Evolutionary conservation across 805 yeast species (phyloP).

Genomic region (Teunomyces stri): DNA sequence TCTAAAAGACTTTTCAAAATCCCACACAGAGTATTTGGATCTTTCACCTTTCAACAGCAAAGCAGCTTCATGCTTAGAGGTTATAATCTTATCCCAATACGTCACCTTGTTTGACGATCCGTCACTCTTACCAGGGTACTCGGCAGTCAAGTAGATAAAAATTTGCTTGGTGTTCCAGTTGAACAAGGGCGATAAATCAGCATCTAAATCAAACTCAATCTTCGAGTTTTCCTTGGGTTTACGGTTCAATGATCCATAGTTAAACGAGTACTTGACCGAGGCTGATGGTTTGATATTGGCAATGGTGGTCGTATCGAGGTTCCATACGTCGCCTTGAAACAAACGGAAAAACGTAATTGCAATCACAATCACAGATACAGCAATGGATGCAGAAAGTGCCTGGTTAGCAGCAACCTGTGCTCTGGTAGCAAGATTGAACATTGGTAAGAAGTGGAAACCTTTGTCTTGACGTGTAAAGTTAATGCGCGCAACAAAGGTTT

Average conservation of each 20-base stretch:
- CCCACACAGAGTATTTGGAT: conserved; percentile 87
- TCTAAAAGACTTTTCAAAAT: conserved; percentile 59
- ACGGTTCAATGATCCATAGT: conserved; percentile 65
- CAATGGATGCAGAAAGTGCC: conserved; percentile 49
- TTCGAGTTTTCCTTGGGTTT: conserved; percentile 75
- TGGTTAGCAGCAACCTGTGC: conserved; percentile 52
- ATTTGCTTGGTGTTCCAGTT: conserved; percentile 97
- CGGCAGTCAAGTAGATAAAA: conserved; percentile 88
- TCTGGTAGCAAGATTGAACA: conserved; percentile 36
- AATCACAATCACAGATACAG: conserved; percentile 48
- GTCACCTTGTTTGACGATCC: conserved; percentile 64
- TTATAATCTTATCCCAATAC: conserved; percentile 87
- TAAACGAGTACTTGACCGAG: conserved; percentile 51
- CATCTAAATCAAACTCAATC: conserved; percentile 67
- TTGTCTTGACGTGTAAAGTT: background rate
- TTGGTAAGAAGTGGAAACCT: conserved; percentile 7
- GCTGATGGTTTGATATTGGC: conserved; percentile 37
- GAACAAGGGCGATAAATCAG: conserved; percentile 76
- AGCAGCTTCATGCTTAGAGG: conserved; percentile 54
- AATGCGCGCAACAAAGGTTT: background rate
- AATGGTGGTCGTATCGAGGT: conserved; percentile 35
- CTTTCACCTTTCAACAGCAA: conserved; percentile 50
- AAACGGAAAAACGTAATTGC: conserved; percentile 51
- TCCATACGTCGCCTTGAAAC: conserved; percentile 43
- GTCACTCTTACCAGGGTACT: conserved; percentile 54